Evolutionary conservation across 805 yeast species (phyloP), one percentile per base, ranked within the genome.

Genomic region (Saccharomycopsis babjevae): DNA sequence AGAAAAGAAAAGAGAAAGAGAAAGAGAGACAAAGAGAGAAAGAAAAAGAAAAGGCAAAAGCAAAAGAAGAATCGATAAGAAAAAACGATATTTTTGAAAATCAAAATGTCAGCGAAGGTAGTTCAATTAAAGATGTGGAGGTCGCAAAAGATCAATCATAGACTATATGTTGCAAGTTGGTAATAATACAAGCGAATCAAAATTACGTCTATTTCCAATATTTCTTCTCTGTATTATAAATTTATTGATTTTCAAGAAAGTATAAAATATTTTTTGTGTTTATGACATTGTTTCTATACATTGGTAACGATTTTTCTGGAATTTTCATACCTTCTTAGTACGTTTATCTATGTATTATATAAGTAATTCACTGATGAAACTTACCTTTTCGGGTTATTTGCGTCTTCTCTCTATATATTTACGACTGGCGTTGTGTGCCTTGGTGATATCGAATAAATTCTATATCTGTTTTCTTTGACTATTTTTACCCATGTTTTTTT

Each of bases 1-100:
- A 76, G 63, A 81, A 77, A 65, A 61, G 73, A 52, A 68, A 68
- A 54, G 59, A 61, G 52, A 60, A 61, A 22, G 57, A 58, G 52
- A 62, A 28, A 46, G 32, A 46, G 28, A 46, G 52, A 64, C 28
- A 52, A 46, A 56, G 42, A 40, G 50, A 60, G 58, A 34, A 40
- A 34, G 36, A 16, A 32, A 43, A 43, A 42, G 36, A n/a, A 50
- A 28, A 40, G 54, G 34, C n/a, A 40, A 54, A 30, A 34, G 50
- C 52, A 28, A 43, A 39, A 43, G 54, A 32, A 56, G 18, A 13
- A 56, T 20, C 40, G 8, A 18, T 32, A 10, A 46, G 22, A 5
- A 46, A 46, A 22, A 25, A n/a, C 15, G 32, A 46, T 46, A 22
- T 11, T 5, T 11, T 15, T 43, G n/a, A 25, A 22, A 22, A 10